Evolutionary conservation across 2,329 filamentous ascomycete genomes (phyloP).

Genomic region (Botrytis deweyae): DNA sequence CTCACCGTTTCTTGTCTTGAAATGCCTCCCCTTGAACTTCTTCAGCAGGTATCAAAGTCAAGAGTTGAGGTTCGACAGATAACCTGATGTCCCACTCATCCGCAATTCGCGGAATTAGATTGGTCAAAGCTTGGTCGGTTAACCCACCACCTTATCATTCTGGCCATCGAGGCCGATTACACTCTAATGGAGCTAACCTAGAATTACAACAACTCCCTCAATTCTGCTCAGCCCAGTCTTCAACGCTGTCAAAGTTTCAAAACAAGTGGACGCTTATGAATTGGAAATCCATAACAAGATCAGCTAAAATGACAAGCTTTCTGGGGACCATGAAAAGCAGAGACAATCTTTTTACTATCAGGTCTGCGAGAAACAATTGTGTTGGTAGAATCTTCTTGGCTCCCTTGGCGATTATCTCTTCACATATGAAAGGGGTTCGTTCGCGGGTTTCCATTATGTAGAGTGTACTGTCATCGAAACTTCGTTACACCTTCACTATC

Average conservation of each 20-base stretch:
- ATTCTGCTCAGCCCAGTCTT: conserved; percentile 3
- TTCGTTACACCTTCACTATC: not conserved
- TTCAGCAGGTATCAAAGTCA: not conserved
- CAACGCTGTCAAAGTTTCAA: not conserved
- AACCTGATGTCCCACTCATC: not conserved
- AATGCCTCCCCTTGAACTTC: not conserved
- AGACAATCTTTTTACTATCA: conserved; percentile 44
- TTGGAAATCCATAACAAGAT: not conserved
- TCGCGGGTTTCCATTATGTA: not conserved
- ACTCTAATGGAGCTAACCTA: not conserved
- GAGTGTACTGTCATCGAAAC: not conserved
- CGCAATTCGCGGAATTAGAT: not conserved
- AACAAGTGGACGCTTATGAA: not conserved
- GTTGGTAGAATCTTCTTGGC: conserved; percentile 33
- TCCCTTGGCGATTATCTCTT: not conserved
- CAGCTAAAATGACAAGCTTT: not conserved
- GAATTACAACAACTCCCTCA: conserved; percentile 5
- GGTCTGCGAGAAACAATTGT: not conserved
- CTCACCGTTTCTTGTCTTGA: not conserved
- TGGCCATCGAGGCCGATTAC: no score
- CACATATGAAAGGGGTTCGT: not conserved
- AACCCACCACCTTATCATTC: not conserved
- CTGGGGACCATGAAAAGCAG: conserved; percentile 40
- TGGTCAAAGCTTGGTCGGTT: not conserved
- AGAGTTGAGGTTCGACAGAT: not conserved